Evolutionary conservation across 768 basidiomycete species (phyloP), one percentile per base, ranked within the genome.

Genomic region (Mycena alexandri): DNA sequence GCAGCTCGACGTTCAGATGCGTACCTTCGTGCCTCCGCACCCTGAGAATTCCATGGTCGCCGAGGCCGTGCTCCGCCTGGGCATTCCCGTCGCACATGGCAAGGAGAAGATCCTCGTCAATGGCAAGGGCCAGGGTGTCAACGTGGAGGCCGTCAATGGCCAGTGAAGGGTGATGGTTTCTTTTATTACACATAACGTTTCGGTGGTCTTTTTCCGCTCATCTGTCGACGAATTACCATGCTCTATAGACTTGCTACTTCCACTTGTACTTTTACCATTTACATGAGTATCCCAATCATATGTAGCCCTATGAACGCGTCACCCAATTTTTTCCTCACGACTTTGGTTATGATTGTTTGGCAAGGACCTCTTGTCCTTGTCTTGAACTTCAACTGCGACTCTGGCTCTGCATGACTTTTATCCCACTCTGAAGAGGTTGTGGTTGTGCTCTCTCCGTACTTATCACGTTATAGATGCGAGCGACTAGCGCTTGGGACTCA

Each of bases 11-110:
- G 74, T 80, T n/a, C 96, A 97, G 79, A 72, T 84, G 48, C 77
- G 77, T 57, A 78, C 78, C 12, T 95, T 88, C 79, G 81, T 78
- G 68, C 93, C 94, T 1, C 93, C 93, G 9, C 93, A 95, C 74
- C 93, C 93, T 0, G 84, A 87, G 61, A 83, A 84, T 17, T 80
- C 91, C 19, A 94, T 94, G 94, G 84, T 93, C 16, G 83, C 84
- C 71, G 93, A 94, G 77, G 86, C 83, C 36, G 77, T 74, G 56
- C 78, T 93, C 70, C 36, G 69, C 16, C 63, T 59, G 9, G 68
- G 68, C 33, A 64, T 69, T 17, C 61, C 67, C n/a, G 67, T 63
- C 51, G 56, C 36, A 33, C 61, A 53, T 11, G 61, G 67, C 36
- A 58, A 59, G 44, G 67, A 63, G 6, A 63, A 68, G 50, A 63